phyloP scores from a whole-genome alignment of 2,329 filamentous ascomycete species.

The Aureobasidium sp. region DNA sequence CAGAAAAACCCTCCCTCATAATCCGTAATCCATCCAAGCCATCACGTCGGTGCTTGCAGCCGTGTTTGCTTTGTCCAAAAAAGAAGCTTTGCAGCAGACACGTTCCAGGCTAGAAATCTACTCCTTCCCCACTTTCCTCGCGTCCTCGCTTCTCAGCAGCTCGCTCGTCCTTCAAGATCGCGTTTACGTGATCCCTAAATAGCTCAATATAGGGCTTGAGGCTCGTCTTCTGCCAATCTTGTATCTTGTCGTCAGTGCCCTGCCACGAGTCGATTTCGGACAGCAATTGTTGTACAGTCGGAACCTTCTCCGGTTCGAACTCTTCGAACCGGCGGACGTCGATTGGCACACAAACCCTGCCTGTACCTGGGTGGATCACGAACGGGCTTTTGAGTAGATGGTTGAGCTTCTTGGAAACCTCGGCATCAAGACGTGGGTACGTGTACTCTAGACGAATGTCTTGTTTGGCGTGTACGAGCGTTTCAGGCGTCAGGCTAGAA shows the following conservation, averaged over 20 bases:
- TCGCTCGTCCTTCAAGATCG: slow-evolving; percentile 65
- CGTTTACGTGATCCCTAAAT: slow-evolving; percentile 73
- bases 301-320: slow-evolving; percentile 83
- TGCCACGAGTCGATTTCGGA: slow-evolving; percentile 78
- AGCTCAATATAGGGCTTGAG: slow-evolving; percentile 86
- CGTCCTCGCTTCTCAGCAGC: slow-evolving; percentile 42
- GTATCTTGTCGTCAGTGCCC: slow-evolving; percentile 37
- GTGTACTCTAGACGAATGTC: slow-evolving; percentile 96
- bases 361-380: slow-evolving; percentile 90
- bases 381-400: slow-evolving; percentile 97
- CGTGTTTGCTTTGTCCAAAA: background rate
- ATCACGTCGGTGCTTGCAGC: too few species aligned
- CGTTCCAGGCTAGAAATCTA: slow-evolving; percentile 50
- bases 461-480: slow-evolving; percentile 81
- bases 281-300: slow-evolving; percentile 74
- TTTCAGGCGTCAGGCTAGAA: slow-evolving; percentile 47
- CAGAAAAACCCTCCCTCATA: background rate
- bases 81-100: background rate
- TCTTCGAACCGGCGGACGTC: slow-evolving; percentile 63
- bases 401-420: slow-evolving; percentile 95
- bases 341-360: slow-evolving; percentile 91
- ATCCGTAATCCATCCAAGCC: background rate
- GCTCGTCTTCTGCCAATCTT: slow-evolving; percentile 95
- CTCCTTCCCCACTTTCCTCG: slow-evolving; percentile 43
- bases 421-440: slow-evolving; percentile 91